These are phyloP conservation scores for Fraxinus excelsior DNA, from an alignment of 257 asterid genomes.

Conservation along the genomic window DNA sequence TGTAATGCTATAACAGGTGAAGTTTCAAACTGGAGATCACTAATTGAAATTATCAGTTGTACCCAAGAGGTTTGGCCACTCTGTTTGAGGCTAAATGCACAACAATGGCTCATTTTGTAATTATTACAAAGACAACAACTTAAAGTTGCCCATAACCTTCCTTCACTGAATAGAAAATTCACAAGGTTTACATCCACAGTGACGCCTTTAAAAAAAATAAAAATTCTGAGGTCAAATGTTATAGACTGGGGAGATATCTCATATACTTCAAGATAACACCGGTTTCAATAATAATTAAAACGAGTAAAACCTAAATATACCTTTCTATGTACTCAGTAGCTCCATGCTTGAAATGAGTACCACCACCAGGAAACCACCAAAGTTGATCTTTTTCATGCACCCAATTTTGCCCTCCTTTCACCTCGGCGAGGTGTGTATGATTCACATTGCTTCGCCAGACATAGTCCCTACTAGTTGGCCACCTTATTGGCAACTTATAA, in stretches of 20 bases:
- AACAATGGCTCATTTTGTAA: background rate
- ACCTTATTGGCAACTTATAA: conserved; percentile 82
- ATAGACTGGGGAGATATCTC: background rate
- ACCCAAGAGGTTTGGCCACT: background rate
- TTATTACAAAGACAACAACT: background rate
- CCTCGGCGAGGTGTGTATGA: conserved; percentile 86
- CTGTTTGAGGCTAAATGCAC: background rate
- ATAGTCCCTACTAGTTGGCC: conserved; percentile 91
- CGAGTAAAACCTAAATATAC: conserved; percentile 34
- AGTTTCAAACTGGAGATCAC: background rate
- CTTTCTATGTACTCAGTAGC: conserved; percentile 88
- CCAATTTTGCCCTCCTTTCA: conserved; percentile 96
- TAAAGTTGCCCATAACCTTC: background rate
- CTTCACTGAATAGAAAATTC: background rate
- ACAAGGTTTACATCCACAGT: background rate
- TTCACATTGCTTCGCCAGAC: conserved; percentile 93
- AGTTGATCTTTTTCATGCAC: conserved; percentile 71
- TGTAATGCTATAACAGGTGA: background rate
- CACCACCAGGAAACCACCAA: conserved; percentile 99
- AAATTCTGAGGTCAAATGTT: background rate
- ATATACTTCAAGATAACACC: background rate
- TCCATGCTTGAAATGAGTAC: conserved; percentile 97
- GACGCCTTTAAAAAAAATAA: background rate
- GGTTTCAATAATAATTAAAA: background rate
- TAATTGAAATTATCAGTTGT: background rate